These are phyloP conservation scores for Sherardia arvensis DNA, from an alignment of 257 asterid genomes.

Conservation along the genomic window DNA sequence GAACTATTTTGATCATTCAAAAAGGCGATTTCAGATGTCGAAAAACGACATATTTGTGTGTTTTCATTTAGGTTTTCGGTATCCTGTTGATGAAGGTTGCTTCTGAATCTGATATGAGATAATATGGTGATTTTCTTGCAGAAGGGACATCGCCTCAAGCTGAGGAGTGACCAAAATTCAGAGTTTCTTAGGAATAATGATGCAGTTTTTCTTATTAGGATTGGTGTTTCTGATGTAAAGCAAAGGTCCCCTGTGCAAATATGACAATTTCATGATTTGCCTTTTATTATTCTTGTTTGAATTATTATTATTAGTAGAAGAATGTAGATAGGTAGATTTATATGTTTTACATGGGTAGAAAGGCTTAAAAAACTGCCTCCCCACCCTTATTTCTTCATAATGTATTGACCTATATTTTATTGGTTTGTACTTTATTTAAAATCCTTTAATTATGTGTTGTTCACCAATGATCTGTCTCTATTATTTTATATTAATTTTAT, in stretches of 20 bases:
- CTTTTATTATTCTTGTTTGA: not conserved
- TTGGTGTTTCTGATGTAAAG: constrained; percentile 19
- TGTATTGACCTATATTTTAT: constrained; percentile 4
- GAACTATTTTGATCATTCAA: too few relatives aligned
- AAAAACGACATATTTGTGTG: not conserved
- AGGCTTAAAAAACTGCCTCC: not conserved
- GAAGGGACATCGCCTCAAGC: constrained; percentile 17
- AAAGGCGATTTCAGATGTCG: too few relatives aligned
- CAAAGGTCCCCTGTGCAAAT: constrained; percentile 14
- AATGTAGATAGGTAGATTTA: not conserved
- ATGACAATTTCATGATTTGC: constrained; percentile 9
- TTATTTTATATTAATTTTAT: too few relatives aligned
- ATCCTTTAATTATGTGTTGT: not conserved
- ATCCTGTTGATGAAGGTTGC: not conserved
- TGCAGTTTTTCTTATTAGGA: constrained; percentile 7
- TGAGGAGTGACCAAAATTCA: constrained; percentile 14
- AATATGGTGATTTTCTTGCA: constrained; percentile 13
- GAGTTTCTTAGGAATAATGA: not conserved
- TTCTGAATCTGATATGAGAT: not conserved
- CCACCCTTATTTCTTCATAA: not conserved
- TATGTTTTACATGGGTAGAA: constrained; percentile 5
- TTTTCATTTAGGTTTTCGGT: not conserved
- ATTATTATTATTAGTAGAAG: constrained; percentile 3
- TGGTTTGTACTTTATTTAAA: not conserved
- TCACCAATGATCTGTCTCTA: not conserved